Percentiles rank a stretch among this genome's conserved stretches.
phyloP scores from a whole-genome alignment of 495 filamentous ascomycete species.

The Penicillium ochrochloron region DNA sequence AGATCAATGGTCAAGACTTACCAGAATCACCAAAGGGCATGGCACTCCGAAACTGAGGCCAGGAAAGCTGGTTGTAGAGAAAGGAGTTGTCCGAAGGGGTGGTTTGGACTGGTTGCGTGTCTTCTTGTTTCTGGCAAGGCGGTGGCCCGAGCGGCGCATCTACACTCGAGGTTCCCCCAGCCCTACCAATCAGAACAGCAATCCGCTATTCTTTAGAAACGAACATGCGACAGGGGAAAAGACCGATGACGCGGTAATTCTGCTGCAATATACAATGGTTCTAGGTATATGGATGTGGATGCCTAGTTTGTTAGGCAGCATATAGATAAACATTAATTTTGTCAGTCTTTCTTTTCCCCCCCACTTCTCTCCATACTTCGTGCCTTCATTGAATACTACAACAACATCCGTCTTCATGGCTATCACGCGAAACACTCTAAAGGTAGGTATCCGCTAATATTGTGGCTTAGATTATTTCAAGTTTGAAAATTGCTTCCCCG shows the following conservation, averaged over 20 bases:
- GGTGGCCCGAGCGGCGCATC: constrained; percentile 19
- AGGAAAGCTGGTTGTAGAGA: constrained; percentile 21
- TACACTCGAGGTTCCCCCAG: constrained; percentile 6
- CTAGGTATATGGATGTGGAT: not conserved
- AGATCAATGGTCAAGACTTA: constrained; percentile 15
- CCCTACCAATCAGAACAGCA: constrained; percentile 17
- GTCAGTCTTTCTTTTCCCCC: no score
- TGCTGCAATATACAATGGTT: not conserved
- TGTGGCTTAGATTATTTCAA: no score
- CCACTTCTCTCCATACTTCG: no score
- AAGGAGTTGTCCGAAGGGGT: constrained; percentile 11
- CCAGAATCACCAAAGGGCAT: constrained; percentile 39
- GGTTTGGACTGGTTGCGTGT: constrained; percentile 24
- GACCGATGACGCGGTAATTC: not conserved
- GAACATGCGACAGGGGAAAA: constrained; percentile 6
- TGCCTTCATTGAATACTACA: no score
- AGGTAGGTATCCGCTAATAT: no score
- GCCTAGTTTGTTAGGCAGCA: not conserved
- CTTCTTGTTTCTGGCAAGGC: constrained; percentile 22
- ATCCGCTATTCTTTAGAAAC: not conserved
- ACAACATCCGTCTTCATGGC: no score
- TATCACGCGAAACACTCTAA: no score
- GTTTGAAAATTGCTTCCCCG: no score
- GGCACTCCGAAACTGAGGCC: constrained; percentile 26
- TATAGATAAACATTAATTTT: no score